A percentile compares a stretch with the other conserved stretches of the same genome.
Evolutionary conservation across 2,329 filamentous ascomycete species (phyloP).

Genomic region (Xylariaceae sp.): DNA sequence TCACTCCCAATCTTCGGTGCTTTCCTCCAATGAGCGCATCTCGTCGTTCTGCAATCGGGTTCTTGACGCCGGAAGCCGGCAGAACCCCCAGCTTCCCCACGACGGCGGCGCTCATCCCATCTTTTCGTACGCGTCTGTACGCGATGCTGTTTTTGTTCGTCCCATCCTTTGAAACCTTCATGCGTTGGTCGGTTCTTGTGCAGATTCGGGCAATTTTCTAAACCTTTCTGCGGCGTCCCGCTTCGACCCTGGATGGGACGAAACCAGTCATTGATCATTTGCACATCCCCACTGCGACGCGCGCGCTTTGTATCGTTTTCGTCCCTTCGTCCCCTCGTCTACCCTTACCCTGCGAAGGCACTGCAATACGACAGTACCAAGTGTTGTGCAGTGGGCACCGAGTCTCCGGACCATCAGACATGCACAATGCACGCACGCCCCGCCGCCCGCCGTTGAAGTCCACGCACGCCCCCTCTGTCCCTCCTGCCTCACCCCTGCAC

Average conservation of each 20-base stretch:
- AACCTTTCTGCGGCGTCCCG: slow-evolving; percentile 14
- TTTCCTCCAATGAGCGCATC: slow-evolving; percentile 23
- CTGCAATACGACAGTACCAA: slow-evolving; percentile 13
- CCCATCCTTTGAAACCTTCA: slow-evolving; percentile 19
- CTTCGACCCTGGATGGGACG: slow-evolving; percentile 11
- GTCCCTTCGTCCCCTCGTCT: slow-evolving; percentile 24
- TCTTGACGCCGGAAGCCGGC: slow-evolving; percentile 27
- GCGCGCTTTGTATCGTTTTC: background rate
- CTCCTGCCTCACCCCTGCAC: slow-evolving; percentile 6
- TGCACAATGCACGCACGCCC: slow-evolving; percentile 24
- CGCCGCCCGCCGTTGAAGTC: slow-evolving; percentile 25
- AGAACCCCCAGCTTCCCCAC: slow-evolving; percentile 15
- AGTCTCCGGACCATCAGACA: slow-evolving; percentile 27
- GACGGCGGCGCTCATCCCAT: slow-evolving; percentile 10
- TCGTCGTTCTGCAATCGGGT: slow-evolving; percentile 13
- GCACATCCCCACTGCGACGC: background rate
- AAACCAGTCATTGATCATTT: slow-evolving; percentile 12
- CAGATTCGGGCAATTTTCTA: slow-evolving; percentile 27
- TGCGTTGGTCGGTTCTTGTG: slow-evolving; percentile 11
- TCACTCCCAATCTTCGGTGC: slow-evolving; percentile 14
- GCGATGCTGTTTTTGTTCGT: slow-evolving; percentile 13
- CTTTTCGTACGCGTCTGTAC: slow-evolving; percentile 1
- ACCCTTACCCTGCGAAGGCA: slow-evolving; percentile 27
- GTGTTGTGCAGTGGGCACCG: slow-evolving; percentile 16
- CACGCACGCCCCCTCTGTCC: slow-evolving; percentile 13